Evolutionary conservation across 1,139 yeast genomes (phyloP), one percentile per base, ranked within the genome.

Genomic region (Kodamaea plutei): DNA sequence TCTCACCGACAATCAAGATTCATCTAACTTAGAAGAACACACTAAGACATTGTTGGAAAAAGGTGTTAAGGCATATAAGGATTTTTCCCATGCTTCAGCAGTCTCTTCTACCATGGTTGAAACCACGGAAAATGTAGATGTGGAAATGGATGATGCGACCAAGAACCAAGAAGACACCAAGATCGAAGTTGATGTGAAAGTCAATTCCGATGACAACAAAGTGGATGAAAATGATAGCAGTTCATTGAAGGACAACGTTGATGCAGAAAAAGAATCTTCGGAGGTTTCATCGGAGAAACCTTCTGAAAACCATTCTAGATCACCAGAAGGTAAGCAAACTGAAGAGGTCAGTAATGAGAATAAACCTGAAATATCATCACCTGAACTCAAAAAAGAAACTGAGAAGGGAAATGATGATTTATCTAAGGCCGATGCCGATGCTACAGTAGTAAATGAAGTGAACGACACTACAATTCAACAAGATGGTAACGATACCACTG

Each of bases 391-490:
- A 12, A 24, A 8, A 10, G 15, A 24, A 2, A n/a, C 16, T 6
- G 18, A 29, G 11, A 16, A 22, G 19, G 23, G 11, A 4, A 16
- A 3, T 25, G 28, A 31, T n/a, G 26, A 29, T 9, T 11, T 15
- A 4, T 4, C 12, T 4, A 33, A 26, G 14, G 38, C 47, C 14
- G 69, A 63, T 40, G 67, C 61, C 6, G 70, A 64, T 39, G 44
- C 55, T 6, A 64, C 69, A 6, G 55, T 58, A 8, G 52, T 58
- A 20, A 68, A 62, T 32, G 70, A 61, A 16, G 48, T 52, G 34
- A 64, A 64, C 34, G 72, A 66, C 38, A 64, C 70, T 6, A 65
- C 71, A 4, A 58, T 64, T 24, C 69, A 61, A 33, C 69, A 65
- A 35, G 71, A 65, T 32, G 64, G 57, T 20, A 63, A 65, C 34